Evolutionary conservation across 805 yeast species (phyloP), one percentile per base, ranked within the genome.

Genomic region (Kurtzmaniella cleridarum): DNA sequence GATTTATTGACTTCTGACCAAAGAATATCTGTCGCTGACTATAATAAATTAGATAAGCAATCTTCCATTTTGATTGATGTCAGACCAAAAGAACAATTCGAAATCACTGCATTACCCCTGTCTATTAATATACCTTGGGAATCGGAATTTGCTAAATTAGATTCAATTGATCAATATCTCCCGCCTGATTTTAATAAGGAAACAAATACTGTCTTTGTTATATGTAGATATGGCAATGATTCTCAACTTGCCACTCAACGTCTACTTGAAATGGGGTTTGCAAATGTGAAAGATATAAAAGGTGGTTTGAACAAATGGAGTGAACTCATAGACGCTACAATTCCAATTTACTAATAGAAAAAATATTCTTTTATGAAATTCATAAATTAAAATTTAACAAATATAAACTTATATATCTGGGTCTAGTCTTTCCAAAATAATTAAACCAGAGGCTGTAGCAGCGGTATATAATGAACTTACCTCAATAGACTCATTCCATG

Each of bases 171-270:
- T 27, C 41, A 43, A 3, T 41, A 41, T 20, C 41, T 64, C 2
- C 62, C 57, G 2, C 35, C 51, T 1, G 42, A 17, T 6, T 51
- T 57, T 34, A 44, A 49, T 35, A 52, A 50, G 24, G 50, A 47
- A 14, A 35, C 45, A 3, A 59, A 51, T 41, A 48, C 46, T 3
- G 56, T 84, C 0, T 73, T 70, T 40, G 84, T 88, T 0, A 67
- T 91, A 14, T 93, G 98, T 59, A 71, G 97, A 26, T 80, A 71
- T 53, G 98, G 98, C 8, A 89, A 87, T 57, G 98, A 93, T 55
- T 90, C 98, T 0, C 89, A 85, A 51, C 58, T 78, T 13, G 95
- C 96, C 0, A 80, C 84, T 1, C 59, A 69, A 40, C 60, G 69
- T 32, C 58, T 90, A 34, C 66, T 72, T 36, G 76, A 75, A 17